Percentiles rank a stretch among this genome's conserved stretches.
Conservation (phyloP, 768 basidiomycete genomes). For the Leucocoprinus birnbaumii region DNA sequence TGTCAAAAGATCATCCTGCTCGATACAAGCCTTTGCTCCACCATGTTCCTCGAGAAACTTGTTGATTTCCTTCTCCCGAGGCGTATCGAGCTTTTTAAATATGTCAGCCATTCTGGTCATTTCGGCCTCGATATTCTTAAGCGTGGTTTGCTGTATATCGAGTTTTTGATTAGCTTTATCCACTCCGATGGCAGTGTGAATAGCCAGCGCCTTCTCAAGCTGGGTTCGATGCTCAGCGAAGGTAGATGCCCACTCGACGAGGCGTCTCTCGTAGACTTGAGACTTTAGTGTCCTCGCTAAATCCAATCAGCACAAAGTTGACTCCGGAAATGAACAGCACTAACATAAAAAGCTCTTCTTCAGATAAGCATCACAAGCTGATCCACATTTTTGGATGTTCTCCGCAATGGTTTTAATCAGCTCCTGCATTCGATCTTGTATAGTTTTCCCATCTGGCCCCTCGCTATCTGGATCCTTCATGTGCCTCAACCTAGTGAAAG, state of each 20-base stretch:
- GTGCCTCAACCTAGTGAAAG: slow-evolving; percentile 26
- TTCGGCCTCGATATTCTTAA: slow-evolving; percentile 21
- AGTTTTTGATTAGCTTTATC: slow-evolving; percentile 27
- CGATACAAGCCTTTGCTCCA: slow-evolving; percentile 26
- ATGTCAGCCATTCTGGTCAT: slow-evolving; percentile 24
- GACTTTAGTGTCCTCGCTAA: slow-evolving; percentile 26
- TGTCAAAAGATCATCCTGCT: slow-evolving; percentile 26
- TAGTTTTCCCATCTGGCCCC: slow-evolving; percentile 29
- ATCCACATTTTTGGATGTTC: slow-evolving; percentile 41
- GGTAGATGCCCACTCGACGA: slow-evolving; percentile 25
- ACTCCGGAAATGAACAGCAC: slow-evolving; percentile 10
- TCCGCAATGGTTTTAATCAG: slow-evolving; percentile 28
- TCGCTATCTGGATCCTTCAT: slow-evolving; percentile 19
- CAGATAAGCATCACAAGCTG: slow-evolving; percentile 42
- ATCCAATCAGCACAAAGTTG: neutral
- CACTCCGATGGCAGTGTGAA: slow-evolving; percentile 30
- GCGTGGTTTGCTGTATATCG: slow-evolving; percentile 15
- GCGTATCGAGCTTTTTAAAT: slow-evolving; percentile 29
- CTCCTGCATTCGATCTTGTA: slow-evolving; percentile 27
- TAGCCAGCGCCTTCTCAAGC: slow-evolving; percentile 25
- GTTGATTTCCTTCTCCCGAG: slow-evolving; percentile 28
- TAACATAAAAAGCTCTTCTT: slow-evolving; percentile 40
- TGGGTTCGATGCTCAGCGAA: slow-evolving; percentile 29
- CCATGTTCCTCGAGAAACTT: slow-evolving; percentile 31
- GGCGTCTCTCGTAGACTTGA: slow-evolving; percentile 28